phyloP scores from a whole-genome alignment of 2,329 filamentous ascomycete species.

The Ascochyta rabiei region DNA sequence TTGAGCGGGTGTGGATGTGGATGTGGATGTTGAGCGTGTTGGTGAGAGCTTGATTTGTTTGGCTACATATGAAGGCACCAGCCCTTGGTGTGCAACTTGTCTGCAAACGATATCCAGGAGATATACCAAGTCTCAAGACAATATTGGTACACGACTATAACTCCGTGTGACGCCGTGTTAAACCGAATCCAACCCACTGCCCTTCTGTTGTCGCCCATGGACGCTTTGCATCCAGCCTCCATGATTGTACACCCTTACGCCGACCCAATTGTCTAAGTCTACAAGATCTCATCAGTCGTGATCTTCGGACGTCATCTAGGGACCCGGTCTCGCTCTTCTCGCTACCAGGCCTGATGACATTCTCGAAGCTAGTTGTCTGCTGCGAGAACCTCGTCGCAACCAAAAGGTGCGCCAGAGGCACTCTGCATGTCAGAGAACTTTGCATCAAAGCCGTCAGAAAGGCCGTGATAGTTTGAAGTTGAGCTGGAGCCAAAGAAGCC shows the following conservation, averaged over 20 bases:
- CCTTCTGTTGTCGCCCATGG: conserved; percentile 19
- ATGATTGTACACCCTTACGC: conserved; percentile 37
- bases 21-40: not conserved
- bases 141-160: conserved; percentile 36
- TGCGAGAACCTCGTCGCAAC: conserved; percentile 57
- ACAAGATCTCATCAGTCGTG: conserved; percentile 37
- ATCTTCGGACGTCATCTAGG: conserved; percentile 29
- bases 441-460: conserved; percentile 49
- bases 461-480: conserved; percentile 40
- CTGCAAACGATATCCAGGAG: conserved; percentile 32
- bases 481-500: conserved; percentile 39
- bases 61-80: conserved; percentile 41
- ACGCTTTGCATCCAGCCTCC: conserved; percentile 21
- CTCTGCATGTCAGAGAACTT: conserved; percentile 53
- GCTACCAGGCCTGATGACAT: conserved; percentile 32
- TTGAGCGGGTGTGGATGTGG: too few species aligned
- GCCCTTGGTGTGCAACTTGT: conserved; percentile 42
- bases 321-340: conserved; percentile 30
- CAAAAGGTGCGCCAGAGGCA: conserved; percentile 55
- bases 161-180: conserved; percentile 30
- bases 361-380: conserved; percentile 45
- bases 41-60: conserved; percentile 30
- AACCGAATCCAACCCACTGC: conserved; percentile 24
- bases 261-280: conserved; percentile 35
- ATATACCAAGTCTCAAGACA: conserved; percentile 22